Evolutionary conservation across 2,329 filamentous ascomycete genomes (phyloP).

Genomic region (Lojkania enalia): DNA sequence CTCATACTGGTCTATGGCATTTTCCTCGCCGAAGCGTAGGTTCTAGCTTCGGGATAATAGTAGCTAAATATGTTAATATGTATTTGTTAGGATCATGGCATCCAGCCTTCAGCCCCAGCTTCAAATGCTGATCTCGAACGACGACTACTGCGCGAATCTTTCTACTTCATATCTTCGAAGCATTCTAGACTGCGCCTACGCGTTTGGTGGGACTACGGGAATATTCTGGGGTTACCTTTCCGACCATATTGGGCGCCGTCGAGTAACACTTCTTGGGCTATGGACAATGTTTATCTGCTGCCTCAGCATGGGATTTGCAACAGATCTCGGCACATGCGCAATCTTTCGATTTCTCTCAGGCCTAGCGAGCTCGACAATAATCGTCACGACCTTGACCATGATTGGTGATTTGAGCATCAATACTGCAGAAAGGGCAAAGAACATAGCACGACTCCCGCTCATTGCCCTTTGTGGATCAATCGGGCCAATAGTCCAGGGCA

Average conservation of each 20-base stretch:
- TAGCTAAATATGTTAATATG: slow-evolving; percentile 12
- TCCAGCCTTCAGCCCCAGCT: slow-evolving; percentile 54
- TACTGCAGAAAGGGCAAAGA: slow-evolving; percentile 43
- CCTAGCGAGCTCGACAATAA: slow-evolving; percentile 49
- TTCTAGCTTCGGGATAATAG: slow-evolving; percentile 7
- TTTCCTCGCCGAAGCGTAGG: slow-evolving; percentile 53
- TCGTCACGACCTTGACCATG: slow-evolving; percentile 53
- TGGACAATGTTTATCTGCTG: slow-evolving; percentile 51
- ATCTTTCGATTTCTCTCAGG: slow-evolving; percentile 50
- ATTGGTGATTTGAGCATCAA: slow-evolving; percentile 49
- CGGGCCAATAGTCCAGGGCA: slow-evolving; percentile 49
- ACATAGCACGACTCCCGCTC: slow-evolving; percentile 50
- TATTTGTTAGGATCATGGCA: slow-evolving; percentile 47
- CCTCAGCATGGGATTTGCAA: slow-evolving; percentile 53
- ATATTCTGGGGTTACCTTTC: slow-evolving; percentile 51
- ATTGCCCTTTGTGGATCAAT: slow-evolving; percentile 51
- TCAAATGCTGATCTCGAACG: slow-evolving; percentile 50
- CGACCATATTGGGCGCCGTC: slow-evolving; percentile 49
- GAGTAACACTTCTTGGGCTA: slow-evolving; percentile 50
- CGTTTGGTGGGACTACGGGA: slow-evolving; percentile 50
- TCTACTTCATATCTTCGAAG: slow-evolving; percentile 52
- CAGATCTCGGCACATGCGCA: slow-evolving; percentile 46
- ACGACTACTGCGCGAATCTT: slow-evolving; percentile 49
- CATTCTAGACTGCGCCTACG: slow-evolving; percentile 54
- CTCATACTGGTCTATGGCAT: slow-evolving; percentile 51